These are phyloP conservation scores for Houttuynia cordata DNA, from an alignment of 164 flowering plant species.

Conservation along the genomic window DNA sequence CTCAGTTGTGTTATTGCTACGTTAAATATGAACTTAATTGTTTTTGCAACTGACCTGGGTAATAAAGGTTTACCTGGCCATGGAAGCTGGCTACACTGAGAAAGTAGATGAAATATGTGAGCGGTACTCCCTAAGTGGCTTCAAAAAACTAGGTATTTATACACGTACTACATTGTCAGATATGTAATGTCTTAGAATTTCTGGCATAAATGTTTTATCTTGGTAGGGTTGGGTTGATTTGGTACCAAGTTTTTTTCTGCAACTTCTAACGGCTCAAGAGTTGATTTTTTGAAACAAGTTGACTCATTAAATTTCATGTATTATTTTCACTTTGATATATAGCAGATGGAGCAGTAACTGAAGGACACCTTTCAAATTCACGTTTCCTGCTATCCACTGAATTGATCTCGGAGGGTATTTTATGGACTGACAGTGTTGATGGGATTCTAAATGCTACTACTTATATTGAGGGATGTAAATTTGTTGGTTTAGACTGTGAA, in stretches of 20 bases:
- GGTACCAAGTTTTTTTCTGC: not conserved
- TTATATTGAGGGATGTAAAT: constrained; percentile 56
- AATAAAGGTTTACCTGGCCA: constrained; percentile 70
- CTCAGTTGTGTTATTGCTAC: not conserved
- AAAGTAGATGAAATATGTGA: constrained; percentile 85
- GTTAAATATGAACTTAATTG: too few species aligned
- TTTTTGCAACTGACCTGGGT: not conserved
- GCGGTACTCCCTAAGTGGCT: constrained; percentile 67
- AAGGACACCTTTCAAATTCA: constrained; percentile 21
- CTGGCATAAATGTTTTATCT: not conserved
- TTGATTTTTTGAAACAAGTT: too few species aligned
- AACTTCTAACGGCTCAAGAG: not conserved
- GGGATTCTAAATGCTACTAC: constrained; percentile 47
- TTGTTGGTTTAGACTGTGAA: constrained; percentile 89
- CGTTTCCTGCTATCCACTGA: constrained; percentile 49
- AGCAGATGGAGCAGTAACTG: constrained; percentile 28
- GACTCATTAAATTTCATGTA: not conserved
- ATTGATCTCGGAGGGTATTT: constrained; percentile 40
- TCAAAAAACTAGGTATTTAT: constrained; percentile 39
- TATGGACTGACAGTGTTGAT: constrained; percentile 74
- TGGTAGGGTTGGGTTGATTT: not conserved
- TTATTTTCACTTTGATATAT: not conserved
- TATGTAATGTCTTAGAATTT: not conserved
- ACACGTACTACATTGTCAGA: not conserved
- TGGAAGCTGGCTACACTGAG: constrained; percentile 95